A percentile compares a stretch with the other conserved stretches of the same genome.
Evolutionary conservation across 2,329 filamentous ascomycete species (phyloP).

Genomic region (Scopulariopsis brevicaulis): DNA sequence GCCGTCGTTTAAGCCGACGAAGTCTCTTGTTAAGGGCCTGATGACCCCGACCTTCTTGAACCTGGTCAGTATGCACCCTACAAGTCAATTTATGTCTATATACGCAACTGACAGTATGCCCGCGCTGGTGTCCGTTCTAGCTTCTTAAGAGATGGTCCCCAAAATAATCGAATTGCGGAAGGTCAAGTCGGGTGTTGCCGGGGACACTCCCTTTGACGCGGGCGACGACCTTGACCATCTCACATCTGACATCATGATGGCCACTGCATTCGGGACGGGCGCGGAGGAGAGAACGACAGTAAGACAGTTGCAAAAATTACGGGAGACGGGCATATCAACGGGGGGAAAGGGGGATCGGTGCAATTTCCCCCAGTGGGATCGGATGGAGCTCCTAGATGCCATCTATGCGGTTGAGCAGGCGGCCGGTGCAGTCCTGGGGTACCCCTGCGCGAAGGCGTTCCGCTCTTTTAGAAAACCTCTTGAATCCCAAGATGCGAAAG

Average conservation of each 20-base stretch:
- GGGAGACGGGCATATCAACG: not conserved
- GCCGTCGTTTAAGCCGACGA: conserved; percentile 18
- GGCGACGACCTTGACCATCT: conserved; percentile 18
- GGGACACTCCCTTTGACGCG: conserved; percentile 18
- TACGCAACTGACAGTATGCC: not conserved
- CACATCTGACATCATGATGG: conserved; percentile 22
- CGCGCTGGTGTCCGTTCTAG: conserved; percentile 19
- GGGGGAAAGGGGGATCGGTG: not conserved
- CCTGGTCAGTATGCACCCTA: not conserved
- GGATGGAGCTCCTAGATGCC: not conserved
- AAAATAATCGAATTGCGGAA: conserved; percentile 21
- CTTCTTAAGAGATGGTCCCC: conserved; percentile 19
- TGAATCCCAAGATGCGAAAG: not conserved
- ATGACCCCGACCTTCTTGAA: conserved; percentile 24
- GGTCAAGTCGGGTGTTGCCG: conserved; percentile 16
- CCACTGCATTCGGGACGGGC: conserved; percentile 18
- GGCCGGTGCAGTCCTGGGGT: not conserved
- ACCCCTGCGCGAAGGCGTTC: not conserved
- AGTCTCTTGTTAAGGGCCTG: conserved; percentile 20
- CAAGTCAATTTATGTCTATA: not conserved
- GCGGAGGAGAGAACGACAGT: not conserved
- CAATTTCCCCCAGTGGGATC: not conserved
- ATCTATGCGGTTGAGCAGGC: not conserved
- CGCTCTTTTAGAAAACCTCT: not conserved
- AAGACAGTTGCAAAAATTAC: not conserved